Conservation (phyloP, 768 basidiomycete genomes). For the Amanita thiersii region DNA sequence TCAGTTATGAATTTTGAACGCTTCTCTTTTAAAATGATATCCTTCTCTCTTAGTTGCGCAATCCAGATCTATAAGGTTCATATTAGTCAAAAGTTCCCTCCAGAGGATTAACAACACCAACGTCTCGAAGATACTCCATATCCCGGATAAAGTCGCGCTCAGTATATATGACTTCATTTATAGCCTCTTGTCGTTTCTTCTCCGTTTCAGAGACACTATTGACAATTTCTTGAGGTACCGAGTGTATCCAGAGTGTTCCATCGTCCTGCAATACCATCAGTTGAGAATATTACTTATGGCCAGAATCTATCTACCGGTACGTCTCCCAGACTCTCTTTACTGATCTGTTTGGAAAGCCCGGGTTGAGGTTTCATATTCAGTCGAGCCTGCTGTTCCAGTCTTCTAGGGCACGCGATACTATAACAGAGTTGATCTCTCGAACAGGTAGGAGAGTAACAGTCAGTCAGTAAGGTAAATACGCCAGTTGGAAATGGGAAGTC, state of each 20-base stretch:
- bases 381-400: slow-evolving; percentile 90
- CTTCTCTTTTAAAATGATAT: slow-evolving; percentile 69
- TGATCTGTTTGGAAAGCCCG: slow-evolving; percentile 79
- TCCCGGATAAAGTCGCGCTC: slow-evolving; percentile 97
- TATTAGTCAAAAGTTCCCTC: slow-evolving; percentile 1
- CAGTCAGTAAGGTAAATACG: slow-evolving; percentile 92
- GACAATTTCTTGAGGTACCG: slow-evolving; percentile 89
- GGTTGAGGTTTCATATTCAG: slow-evolving; percentile 93
- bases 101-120: slow-evolving; percentile 28
- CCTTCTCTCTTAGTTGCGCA: slow-evolving; percentile 65
- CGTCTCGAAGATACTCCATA: slow-evolving; percentile 95
- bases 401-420: slow-evolving; percentile 90
- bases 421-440: slow-evolving; percentile 93
- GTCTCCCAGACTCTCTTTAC: slow-evolving; percentile 75
- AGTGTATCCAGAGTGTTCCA: slow-evolving; percentile 92
- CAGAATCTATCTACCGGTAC: slow-evolving; percentile 45
- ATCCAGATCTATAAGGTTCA: slow-evolving; percentile 66
- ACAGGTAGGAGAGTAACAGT: slow-evolving; percentile 98
- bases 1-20: slow-evolving; percentile 84
- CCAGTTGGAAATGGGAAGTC: slow-evolving; percentile 78
- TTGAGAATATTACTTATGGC: slow-evolving; percentile 3
- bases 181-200: slow-evolving; percentile 95
- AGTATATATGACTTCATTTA: slow-evolving; percentile 93
- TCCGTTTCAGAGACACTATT: slow-evolving; percentile 89
- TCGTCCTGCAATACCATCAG: slow-evolving; percentile 21